phyloP scores from a whole-genome alignment of 768 basidiomycete genomes.

The Boletus huronensis region DNA sequence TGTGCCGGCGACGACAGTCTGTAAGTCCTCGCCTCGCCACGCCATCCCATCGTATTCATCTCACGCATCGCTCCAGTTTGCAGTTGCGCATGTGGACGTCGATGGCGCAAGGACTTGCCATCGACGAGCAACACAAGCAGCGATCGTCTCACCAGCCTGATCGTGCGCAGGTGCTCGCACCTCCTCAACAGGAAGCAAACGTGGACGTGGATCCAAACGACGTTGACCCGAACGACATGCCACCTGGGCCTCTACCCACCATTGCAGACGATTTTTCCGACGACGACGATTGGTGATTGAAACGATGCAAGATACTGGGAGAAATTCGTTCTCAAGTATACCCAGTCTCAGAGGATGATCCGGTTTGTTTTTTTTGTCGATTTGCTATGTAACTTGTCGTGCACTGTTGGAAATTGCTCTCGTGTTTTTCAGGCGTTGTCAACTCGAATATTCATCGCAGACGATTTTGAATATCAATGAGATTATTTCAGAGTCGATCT shows the following conservation, averaged over 20 bases:
- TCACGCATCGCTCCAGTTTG: conserved; percentile 26
- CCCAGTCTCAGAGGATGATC: no score
- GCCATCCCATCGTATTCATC: background rate
- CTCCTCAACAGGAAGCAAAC: background rate
- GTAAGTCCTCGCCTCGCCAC: conserved; percentile 31
- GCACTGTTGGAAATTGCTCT: background rate
- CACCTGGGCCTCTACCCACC: conserved; percentile 6
- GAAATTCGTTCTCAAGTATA: no score
- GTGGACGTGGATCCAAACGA: conserved; percentile 13
- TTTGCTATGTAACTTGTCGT: background rate
- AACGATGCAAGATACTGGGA: background rate
- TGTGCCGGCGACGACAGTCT: conserved; percentile 53
- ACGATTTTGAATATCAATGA: background rate
- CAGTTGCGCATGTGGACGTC: conserved; percentile 44
- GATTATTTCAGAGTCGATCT: background rate
- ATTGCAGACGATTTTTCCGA: conserved; percentile 24
- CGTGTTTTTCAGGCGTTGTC: background rate
- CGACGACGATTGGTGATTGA: conserved; percentile 27
- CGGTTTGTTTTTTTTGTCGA: background rate
- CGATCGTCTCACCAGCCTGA: conserved; percentile 14
- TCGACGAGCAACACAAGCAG: conserved; percentile 42
- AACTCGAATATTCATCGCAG: background rate
- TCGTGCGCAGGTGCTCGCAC: conserved; percentile 12
- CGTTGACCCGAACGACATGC: conserved; percentile 10
- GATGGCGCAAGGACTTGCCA: conserved; percentile 43